Base-by-base conservation (phyloP, 306 rosid genomes). In the Inga leiocalycina region DNA sequence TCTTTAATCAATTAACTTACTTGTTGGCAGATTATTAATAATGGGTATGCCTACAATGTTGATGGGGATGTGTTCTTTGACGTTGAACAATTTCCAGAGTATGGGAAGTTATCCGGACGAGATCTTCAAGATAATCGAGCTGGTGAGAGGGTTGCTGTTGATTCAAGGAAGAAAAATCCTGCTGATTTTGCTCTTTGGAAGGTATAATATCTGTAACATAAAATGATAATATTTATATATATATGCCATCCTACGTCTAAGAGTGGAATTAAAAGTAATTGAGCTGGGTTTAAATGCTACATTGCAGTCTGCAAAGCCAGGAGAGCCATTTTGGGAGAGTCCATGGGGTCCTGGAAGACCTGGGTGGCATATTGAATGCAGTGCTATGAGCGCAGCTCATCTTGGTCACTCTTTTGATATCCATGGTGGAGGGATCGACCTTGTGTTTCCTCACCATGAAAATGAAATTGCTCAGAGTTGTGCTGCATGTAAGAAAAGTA, bases 271-370 rank as follows among this genome's bases (percentile, higher is more conserved):
- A 41, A 61, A 45, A 9, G 17, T 27, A 13, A 77, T 34, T 7
- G 46, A 24, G 13, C 4, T 79, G 51, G 68, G 48, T 78, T 43
- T 67, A 79, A 22, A 71, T 82, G 69, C 74, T 51, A 64, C 76
- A 69, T 74, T 88, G 86, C 92, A 96, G 98, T 90, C 98, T 77
- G 90, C 94, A 78, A 96, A 96, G 91, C 91, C 90, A 74, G 99
- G 98, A 56, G 99, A 96, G 74, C 99, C 98, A 73, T 94, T 86
- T 87, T 96, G 99, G 99, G 99, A 87, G 77, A 94, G 98, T 85
- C 97, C 97, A 16, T 96, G 99, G 99, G 98, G 98, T 67, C 89
- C 94, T 74, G 97, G 98, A 89, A 89, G 99, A 88, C 99, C 99
- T 65, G 99, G 99, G 45, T 96, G 99, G 99, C 99, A 96, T 86